Base-by-base conservation (phyloP, 2,329 filamentous ascomycete genomes). In the Claviceps sp. region DNA sequence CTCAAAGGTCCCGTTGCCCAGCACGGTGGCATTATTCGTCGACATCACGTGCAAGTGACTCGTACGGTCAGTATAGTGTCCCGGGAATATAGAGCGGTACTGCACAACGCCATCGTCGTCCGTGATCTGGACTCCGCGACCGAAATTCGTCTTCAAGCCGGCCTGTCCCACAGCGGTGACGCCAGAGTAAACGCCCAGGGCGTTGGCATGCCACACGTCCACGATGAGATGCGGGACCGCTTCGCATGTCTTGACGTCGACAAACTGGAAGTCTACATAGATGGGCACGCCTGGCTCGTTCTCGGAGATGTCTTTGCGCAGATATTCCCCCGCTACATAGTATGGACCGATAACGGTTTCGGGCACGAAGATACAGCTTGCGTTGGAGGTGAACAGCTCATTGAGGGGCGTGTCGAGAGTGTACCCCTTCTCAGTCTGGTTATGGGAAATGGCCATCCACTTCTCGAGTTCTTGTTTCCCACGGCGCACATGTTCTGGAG, bases 1-100 rank as follows among this genome's bases (percentile, higher is more conserved):
- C 26, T 66, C 62, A 53, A 78, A 67, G 52, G 77, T 80, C 56
- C 70, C 68, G 66, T 80, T 79, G 46, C 68, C 57, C 45, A 71
- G 66, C 6, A 70, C 59, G 11, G 61, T 63, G 29, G 65, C 63
- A 50, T 62, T 57, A 11, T 49, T 42, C 5, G 54, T 51, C 54
- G 54, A 58, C 66, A 64, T 29, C 39, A 70, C 55, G 58, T 73
- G 71, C 49, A 69, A 66, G 58, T 74, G 71, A 3, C 61, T 65
- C 13, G 71, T 60, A 38, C 70, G 68, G 14, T 66, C 66, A 26
- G 55, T 58, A 58, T 72, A 72, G 57, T 73, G 68, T 13, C 71
- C 70, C 0, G 70, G 71, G 61, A 72, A 69, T 53, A 71, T 59
- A 52, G 67, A 66, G 52, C 68, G 62, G 58, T 73, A 73, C 50